phyloP scores from a whole-genome alignment of 1,284 basidiomycete species.

The Volvariella volvacea region DNA sequence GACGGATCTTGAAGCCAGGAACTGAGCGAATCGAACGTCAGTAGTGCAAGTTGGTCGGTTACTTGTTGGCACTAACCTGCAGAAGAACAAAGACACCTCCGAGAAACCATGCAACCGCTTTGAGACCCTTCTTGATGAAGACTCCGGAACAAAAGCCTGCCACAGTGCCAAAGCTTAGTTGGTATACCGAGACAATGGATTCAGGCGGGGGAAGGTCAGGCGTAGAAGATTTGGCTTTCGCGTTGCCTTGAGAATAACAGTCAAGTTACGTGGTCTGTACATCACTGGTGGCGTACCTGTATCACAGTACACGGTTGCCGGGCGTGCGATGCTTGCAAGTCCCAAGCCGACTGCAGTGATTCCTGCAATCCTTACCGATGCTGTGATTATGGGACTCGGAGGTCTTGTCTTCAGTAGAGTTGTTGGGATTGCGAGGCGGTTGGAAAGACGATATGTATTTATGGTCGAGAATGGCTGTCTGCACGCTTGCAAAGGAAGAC shows the following conservation, averaged over 20 bases:
- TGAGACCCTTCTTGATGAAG: conserved; percentile 92
- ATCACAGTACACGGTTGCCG: conserved; percentile 17
- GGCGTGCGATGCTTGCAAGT: conserved; percentile 4
- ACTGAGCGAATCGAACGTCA: conserved; percentile 38
- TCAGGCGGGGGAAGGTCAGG: conserved; percentile 44
- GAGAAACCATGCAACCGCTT: conserved; percentile 74
- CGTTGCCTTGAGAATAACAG: no score
- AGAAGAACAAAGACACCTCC: conserved; percentile 84
- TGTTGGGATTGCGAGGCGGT: no score
- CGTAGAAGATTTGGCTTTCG: no score
- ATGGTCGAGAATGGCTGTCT: no score
- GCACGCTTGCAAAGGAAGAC: no score
- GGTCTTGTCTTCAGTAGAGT: no score
- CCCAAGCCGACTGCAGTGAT: conserved; percentile 32
- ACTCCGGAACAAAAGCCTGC: conserved; percentile 87
- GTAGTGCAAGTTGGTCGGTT: no score
- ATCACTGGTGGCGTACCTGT: neutral
- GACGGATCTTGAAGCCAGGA: conserved; percentile 64
- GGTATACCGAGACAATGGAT: conserved; percentile 72
- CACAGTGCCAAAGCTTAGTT: conserved; percentile 84
- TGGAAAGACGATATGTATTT: no score
- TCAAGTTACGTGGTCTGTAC: no score
- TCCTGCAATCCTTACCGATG: conserved; percentile 16
- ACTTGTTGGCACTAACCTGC: conserved; percentile 51
- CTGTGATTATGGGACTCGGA: conserved; percentile 2